A percentile compares a stretch with the other conserved stretches of the same genome.
These are phyloP conservation scores for Tulasnella sp. DNA, from an alignment of 768 basidiomycete species.

Conservation along the genomic window DNA sequence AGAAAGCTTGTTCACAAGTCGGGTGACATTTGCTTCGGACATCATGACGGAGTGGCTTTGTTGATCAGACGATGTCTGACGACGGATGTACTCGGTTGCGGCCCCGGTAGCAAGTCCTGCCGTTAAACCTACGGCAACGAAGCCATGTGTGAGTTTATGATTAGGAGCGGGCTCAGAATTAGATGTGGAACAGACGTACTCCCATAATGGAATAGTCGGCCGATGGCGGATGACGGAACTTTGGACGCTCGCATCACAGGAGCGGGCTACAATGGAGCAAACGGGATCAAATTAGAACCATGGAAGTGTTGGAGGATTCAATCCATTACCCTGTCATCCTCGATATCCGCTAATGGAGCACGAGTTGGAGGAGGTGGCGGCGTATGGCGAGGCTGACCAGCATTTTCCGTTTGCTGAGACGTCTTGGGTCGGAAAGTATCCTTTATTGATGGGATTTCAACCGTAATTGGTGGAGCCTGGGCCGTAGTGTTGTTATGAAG, in stretches of 20 bases:
- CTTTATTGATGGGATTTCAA: background rate
- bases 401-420: background rate
- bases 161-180: background rate
- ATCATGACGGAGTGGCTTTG: slow-evolving; percentile 61
- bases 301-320: background rate
- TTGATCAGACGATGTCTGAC: slow-evolving; percentile 43
- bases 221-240: slow-evolving; percentile 86
- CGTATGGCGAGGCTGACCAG: background rate
- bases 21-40: slow-evolving; percentile 85
- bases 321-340: background rate
- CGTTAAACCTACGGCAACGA: slow-evolving; percentile 64
- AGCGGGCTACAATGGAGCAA: slow-evolving; percentile 29
- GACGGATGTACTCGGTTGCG: slow-evolving; percentile 77
- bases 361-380: background rate
- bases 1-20: slow-evolving; percentile 87
- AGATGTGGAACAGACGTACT: slow-evolving; percentile 45
- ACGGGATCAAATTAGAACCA: background rate
- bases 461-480: background rate
- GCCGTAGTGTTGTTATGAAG: background rate
- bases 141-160: slow-evolving; percentile 5
- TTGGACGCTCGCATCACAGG: slow-evolving; percentile 53
- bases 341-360: slow-evolving; percentile 12
- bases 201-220: slow-evolving; percentile 90
- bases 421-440: background rate
- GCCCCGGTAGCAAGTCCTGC: slow-evolving; percentile 86